Base-by-base conservation (phyloP, 495 filamentous ascomycete species). In the Penicillium roqueforti region DNA sequence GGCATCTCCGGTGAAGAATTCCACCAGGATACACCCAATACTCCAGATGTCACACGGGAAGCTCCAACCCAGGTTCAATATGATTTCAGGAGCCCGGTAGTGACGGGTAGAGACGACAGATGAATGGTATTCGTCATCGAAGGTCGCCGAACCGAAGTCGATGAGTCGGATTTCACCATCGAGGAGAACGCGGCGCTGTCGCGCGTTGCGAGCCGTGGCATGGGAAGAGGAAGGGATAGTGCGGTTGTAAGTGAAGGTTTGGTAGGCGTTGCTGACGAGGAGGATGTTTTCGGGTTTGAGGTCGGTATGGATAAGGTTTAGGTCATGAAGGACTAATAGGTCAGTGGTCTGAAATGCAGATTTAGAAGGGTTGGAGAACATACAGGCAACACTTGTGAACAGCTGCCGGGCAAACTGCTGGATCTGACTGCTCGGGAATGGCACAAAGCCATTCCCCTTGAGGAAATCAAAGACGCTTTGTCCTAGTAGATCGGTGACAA, bases 11-110 rank as follows among this genome's bases (percentile, higher is more conserved):
- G 95, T 98, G 67, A 90, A 98, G 71, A 97, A 98, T 60, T 98
- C 93, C n/a, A 98, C 95, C 38, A 98, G 73, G 56, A 98, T 98
- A 61, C 93, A 98, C 6, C 95, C 95, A 46, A 98, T 97, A 75
- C 92, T 97, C 95, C 93, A 98, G 41, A 98, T 92, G 63, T 98
- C 93, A 64, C 95, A 97, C 0, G 93, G 92, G 67, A 87, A 97
- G 54, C 90, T 97, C 95, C 93, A 98, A 14, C 95, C 95, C 3
- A 97, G 78, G 11, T 95, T 93, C 31, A 98, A 78, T 46, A 98
- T 98, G 62, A 98, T 98, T 65, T 98, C 95, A 0, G 93, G 95
- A 0, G 93, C 93, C 44, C 93, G 84, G 59, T 98, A 98, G 65
- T 98, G 95, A 11, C 93, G 82, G 1, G 93, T 98, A 6, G 91